Evolutionary conservation across 768 basidiomycete genomes (phyloP).

Genomic region (Cubamyces sp.): DNA sequence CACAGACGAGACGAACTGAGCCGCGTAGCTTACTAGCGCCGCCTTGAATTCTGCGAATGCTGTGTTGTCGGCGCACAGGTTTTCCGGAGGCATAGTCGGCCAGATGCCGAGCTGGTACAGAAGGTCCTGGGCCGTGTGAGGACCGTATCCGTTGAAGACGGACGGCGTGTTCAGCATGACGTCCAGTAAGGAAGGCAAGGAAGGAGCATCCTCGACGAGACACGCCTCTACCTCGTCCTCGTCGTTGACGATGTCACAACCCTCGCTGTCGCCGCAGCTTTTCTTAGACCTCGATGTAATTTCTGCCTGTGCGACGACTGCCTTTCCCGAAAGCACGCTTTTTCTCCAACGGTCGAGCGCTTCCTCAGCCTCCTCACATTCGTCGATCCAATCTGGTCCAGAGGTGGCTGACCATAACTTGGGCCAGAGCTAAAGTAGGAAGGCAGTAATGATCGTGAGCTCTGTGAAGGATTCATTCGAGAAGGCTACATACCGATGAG

Average conservation of each 20-base stretch:
- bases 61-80: neutral
- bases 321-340: neutral
- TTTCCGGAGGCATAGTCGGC: neutral
- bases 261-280: too few relatives aligned
- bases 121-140: slow-evolving; percentile 8
- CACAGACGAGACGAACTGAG: neutral
- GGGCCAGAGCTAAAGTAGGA: neutral
- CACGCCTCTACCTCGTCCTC: too few relatives aligned
- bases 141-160: slow-evolving; percentile 5
- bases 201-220: too few relatives aligned
- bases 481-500: too few relatives aligned
- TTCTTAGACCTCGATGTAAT: too few relatives aligned
- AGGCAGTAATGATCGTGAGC: too few relatives aligned
- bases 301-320: neutral
- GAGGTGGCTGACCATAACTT: neutral
- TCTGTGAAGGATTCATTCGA: too few relatives aligned
- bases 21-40: neutral
- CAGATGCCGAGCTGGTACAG: slow-evolving; percentile 1
- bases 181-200: neutral
- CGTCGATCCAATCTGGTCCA: slow-evolving; percentile 8
- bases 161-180: neutral
- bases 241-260: too few relatives aligned
- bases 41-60: neutral
- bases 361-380: neutral
- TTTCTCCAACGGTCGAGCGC: neutral